Base-by-base conservation (phyloP, 495 filamentous ascomycete species). In the Penicillium lividum region DNA sequence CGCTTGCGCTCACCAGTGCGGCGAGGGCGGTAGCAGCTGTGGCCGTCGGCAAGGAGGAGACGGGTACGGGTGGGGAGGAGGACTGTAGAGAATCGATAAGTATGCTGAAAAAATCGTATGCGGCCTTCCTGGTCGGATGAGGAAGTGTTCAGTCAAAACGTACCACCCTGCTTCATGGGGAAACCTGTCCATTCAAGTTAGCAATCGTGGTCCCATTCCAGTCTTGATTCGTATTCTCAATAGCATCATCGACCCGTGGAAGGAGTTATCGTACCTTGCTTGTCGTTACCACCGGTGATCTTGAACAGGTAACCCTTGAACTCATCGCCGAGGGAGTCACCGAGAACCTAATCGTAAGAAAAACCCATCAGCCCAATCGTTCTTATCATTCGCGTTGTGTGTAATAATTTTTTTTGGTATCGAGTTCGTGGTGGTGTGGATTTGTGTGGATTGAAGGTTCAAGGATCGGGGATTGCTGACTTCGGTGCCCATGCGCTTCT, bases 251-350 rank as follows among this genome's bases (percentile, higher is more conserved):
- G 27, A 57, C 16, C 31, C 28, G 28, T 40, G 31, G 22, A 11
- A 16, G 15, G 34, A 31, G 53, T 34, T 34, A 54, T 58, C 75
- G 67, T 77, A 78, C 75, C 94, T 83, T 98, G 94, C 90, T 98
- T 98, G 89, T 98, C 94, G 88, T 98, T 98, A 77, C 95, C 94
- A 75, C 94, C 94, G 71, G 94, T 98, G 81, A 98, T 97, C 75
- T 87, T 89, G 74, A 80, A 75, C 53, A 80, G 58, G 82, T 98
- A 98, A 77, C 94, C 94, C 84, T 94, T 95, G 89, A 93, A 98
- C 81, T 98, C 94, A 74, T 96, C 90, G 66, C 94, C 95, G 69
- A 98, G 86, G 73, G 86, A 87, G 79, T 98, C 94, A 72, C 86
- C 94, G 62, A 86, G 79, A 65, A 80, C 66, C 77, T 79, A 70